These are phyloP conservation scores for Corylus americana DNA, from an alignment of 306 rosid genomes.

Conservation along the genomic window DNA sequence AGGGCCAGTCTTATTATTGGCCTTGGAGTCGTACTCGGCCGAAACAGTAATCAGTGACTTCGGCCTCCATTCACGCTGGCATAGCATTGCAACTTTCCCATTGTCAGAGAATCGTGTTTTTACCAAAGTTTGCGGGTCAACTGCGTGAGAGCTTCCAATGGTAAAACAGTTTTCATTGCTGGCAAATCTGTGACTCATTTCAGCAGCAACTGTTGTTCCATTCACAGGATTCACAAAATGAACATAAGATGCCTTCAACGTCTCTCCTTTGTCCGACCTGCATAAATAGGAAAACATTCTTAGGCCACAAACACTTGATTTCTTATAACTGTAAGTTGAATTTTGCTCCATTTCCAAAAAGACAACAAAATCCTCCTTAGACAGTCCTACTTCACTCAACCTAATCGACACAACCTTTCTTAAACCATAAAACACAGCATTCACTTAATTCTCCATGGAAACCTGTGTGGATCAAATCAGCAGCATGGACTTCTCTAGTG, in stretches of 20 bases:
- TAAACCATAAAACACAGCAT: no score
- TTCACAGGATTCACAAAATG: slow-evolving; percentile 63
- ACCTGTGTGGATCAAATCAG: no score
- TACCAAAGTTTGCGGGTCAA: slow-evolving; percentile 57
- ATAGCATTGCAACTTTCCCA: slow-evolving; percentile 74
- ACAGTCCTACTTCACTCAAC: no score
- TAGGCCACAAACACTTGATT: background rate
- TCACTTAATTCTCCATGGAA: no score
- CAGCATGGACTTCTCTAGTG: no score
- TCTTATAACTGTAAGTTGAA: background rate
- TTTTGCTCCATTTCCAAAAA: no score
- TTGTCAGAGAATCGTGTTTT: slow-evolving; percentile 73
- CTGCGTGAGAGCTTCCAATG: slow-evolving; percentile 70
- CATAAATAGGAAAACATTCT: slow-evolving; percentile 12
- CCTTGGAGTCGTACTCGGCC: slow-evolving; percentile 78
- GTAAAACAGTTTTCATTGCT: slow-evolving; percentile 65
- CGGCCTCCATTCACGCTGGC: slow-evolving; percentile 91
- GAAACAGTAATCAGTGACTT: slow-evolving; percentile 75
- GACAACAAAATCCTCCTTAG: no score
- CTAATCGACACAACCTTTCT: no score
- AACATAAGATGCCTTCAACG: slow-evolving; percentile 78
- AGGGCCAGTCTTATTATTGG: slow-evolving; percentile 51
- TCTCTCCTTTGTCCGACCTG: slow-evolving; percentile 85
- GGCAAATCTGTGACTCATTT: slow-evolving; percentile 66
- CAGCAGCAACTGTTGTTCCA: slow-evolving; percentile 77